Base-by-base conservation (phyloP, 805 yeast species). In the Wickerhamomyces alni region DNA sequence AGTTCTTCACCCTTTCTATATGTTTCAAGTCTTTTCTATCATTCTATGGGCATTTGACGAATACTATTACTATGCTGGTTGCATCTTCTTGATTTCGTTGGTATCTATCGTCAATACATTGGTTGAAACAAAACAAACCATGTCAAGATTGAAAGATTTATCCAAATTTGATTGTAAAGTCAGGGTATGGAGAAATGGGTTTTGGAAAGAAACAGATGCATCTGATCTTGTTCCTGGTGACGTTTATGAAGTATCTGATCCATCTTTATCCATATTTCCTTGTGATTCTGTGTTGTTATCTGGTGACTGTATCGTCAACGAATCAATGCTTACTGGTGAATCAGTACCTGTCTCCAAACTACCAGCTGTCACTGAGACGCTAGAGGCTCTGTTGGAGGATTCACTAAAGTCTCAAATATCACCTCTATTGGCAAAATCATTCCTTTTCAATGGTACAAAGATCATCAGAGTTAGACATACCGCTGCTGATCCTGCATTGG, bases 281-380 rank as follows among this genome's bases (percentile, higher is more conserved):
- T 88, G 96, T 57, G 99, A 93, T 61, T 83, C 95, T 1, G 61
- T 93, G 11, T 67, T 93, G 36, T 63, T 91, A 16, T 77, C 88
- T 26, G 99, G 99, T 37, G 98, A 89, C 57, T 86, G 95, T 57
- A 88, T 93, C 39, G 84, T 93, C n/a, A 93, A 93, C 59, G 99
- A 93, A 58, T 85, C 97, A 6, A 93, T 93, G 96, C 70, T 93
- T 17, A 93, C 99, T 0, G 99, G 99, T 30, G 99, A 93, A 59
- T 87, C 96, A 38, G 97, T 93, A 1, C 99, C 99, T 0, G 96
- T 93, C 3, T 77, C 96, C 0, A 93, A 93, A 58, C 45, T 69
- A 10, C 73, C 85, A 2, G 87, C 93, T 2, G 63, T 71, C 1
- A 70, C 73, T 13, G 88, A 80, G 8, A 69, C 80, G 0, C 73